Conservation (phyloP, 1,284 basidiomycete species). For the Cutaneotrichosporon daszewskae region DNA sequence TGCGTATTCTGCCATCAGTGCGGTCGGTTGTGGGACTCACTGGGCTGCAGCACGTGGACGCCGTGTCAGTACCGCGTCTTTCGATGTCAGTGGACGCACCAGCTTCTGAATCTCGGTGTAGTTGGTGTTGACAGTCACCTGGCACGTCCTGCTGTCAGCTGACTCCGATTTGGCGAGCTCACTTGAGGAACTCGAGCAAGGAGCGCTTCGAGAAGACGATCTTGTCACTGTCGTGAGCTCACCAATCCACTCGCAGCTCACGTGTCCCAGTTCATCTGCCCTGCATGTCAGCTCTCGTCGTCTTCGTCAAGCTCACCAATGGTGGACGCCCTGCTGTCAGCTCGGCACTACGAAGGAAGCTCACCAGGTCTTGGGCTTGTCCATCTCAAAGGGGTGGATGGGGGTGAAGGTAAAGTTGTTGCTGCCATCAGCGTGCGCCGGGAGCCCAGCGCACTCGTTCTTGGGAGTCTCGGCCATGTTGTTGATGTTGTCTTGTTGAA, state of each 20-base stretch:
- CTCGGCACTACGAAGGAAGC: neutral
- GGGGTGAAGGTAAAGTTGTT: conserved; percentile 38
- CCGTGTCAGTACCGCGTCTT: neutral
- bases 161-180: neutral
- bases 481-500: neutral
- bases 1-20: conserved; percentile 44
- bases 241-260: conserved; percentile 13
- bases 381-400: conserved; percentile 47
- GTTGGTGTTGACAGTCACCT: conserved; percentile 45
- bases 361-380: conserved; percentile 45
- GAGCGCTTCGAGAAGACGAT: conserved; percentile 48
- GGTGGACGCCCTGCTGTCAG: conserved; percentile 20
- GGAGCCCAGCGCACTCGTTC: conserved; percentile 10
- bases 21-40: conserved; percentile 16
- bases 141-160: conserved; percentile 32
- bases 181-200: conserved; percentile 48
- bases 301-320: conserved; percentile 17
- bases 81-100: conserved; percentile 3
- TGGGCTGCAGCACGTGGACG: no score
- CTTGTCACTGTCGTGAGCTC: conserved; percentile 36
- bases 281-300: conserved; percentile 17
- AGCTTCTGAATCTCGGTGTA: conserved; percentile 46
- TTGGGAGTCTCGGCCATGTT: conserved; percentile 7
- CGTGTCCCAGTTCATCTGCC: conserved; percentile 47
- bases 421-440: conserved; percentile 4